These are phyloP conservation scores for Annulohypoxylon bovei DNA, from an alignment of 495 filamentous ascomycete species.

Conservation along the genomic window DNA sequence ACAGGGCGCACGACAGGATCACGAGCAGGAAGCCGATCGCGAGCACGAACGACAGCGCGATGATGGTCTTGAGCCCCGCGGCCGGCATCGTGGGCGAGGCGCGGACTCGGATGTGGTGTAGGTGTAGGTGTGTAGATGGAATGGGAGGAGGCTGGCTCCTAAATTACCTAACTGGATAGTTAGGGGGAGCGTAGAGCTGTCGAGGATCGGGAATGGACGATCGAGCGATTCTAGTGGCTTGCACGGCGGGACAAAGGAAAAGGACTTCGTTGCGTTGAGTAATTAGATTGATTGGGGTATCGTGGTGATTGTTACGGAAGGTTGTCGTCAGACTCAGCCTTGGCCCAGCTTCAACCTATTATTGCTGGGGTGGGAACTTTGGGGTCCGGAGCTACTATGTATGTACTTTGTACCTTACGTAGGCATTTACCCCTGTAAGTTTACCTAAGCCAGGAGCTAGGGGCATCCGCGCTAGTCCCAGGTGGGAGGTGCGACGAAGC, in stretches of 20 bases:
- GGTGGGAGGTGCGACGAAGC: slow-evolving; percentile 47
- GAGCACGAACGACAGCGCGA: slow-evolving; percentile 97
- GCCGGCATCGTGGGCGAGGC: slow-evolving; percentile 69
- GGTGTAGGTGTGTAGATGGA: neutral
- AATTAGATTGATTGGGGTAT: slow-evolving; percentile 15
- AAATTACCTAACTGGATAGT: too few relatives aligned
- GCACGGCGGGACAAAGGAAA: slow-evolving; percentile 4
- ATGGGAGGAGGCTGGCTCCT: neutral
- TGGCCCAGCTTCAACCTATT: slow-evolving; percentile 32
- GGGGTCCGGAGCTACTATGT: slow-evolving; percentile 45
- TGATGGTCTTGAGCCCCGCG: slow-evolving; percentile 97
- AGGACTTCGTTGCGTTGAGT: neutral
- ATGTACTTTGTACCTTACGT: slow-evolving; percentile 10
- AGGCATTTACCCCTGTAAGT: neutral
- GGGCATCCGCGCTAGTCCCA: slow-evolving; percentile 33
- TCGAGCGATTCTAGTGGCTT: neutral
- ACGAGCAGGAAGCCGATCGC: slow-evolving; percentile 99
- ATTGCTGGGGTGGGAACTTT: slow-evolving; percentile 7
- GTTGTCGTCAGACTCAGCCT: slow-evolving; percentile 52
- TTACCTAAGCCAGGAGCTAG: slow-evolving; percentile 33
- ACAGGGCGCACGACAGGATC: slow-evolving; percentile 96
- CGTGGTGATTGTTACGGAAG: slow-evolving; percentile 34
- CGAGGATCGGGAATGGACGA: neutral
- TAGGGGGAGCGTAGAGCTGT: neutral
- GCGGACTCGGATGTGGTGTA: neutral